Evolutionary conservation across 1,139 yeast species (phyloP).

Genomic region (Blastobotrys aristatus): DNA sequence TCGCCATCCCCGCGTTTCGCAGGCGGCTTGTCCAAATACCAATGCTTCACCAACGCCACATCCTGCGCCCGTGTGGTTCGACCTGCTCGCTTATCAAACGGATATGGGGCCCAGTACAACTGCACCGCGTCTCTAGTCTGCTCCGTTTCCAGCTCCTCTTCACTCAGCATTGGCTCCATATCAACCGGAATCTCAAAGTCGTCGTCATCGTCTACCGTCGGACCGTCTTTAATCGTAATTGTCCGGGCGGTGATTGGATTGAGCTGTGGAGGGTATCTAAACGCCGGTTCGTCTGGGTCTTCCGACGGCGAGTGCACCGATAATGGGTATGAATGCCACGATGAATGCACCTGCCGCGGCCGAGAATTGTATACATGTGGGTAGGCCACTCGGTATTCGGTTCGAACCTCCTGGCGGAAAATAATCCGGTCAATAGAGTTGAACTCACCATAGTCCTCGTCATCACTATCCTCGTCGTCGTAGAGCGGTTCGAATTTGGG

Average conservation of each 20-base stretch:
- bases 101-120: slow-evolving; percentile 76
- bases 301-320: slow-evolving; percentile 44
- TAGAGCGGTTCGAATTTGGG: slow-evolving; percentile 92
- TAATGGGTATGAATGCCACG: slow-evolving; percentile 61
- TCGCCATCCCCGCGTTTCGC: slow-evolving; percentile 30
- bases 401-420: slow-evolving; percentile 66
- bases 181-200: slow-evolving; percentile 38
- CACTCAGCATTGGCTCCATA: slow-evolving; percentile 47
- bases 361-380: slow-evolving; percentile 81
- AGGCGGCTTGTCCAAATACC: slow-evolving; percentile 72
- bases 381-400: slow-evolving; percentile 81
- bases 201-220: slow-evolving; percentile 33
- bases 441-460: slow-evolving; percentile 83
- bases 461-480: slow-evolving; percentile 52
- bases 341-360: slow-evolving; percentile 57
- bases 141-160: slow-evolving; percentile 42
- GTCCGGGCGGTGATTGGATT: slow-evolving; percentile 52
- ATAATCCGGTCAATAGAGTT: slow-evolving; percentile 84
- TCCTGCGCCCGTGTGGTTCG: slow-evolving; percentile 79
- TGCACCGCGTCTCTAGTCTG: slow-evolving; percentile 52
- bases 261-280: slow-evolving; percentile 48
- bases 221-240: slow-evolving; percentile 24
- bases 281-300: slow-evolving; percentile 52
- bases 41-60: slow-evolving; percentile 73
- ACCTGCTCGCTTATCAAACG: slow-evolving; percentile 74